Conservation (phyloP, 2,329 filamentous ascomycete species). For the Lasiodiplodia sp. region DNA sequence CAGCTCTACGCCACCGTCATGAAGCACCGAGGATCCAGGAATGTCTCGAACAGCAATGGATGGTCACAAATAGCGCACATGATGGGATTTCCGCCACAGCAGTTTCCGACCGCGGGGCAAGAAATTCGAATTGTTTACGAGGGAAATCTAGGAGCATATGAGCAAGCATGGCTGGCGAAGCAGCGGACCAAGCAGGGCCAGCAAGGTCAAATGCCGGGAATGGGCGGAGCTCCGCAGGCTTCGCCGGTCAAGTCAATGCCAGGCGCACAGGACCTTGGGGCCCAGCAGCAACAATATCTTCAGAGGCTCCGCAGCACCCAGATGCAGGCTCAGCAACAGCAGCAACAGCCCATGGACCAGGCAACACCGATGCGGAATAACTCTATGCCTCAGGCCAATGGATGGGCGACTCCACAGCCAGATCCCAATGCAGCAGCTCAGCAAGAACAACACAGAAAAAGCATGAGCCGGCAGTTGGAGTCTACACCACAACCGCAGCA, state of each 20-base stretch:
- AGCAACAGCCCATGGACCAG: constrained; percentile 21
- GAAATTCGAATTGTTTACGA: constrained; percentile 78
- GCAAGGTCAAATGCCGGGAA: constrained; percentile 48
- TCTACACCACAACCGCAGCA: constrained; percentile 43
- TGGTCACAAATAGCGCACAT: constrained; percentile 76
- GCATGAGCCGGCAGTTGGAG: constrained; percentile 46
- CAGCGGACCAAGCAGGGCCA: constrained; percentile 53
- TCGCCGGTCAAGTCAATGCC: constrained; percentile 45
- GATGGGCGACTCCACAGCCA: constrained; percentile 54
- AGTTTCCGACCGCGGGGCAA: constrained; percentile 68
- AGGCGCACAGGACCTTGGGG: constrained; percentile 56
- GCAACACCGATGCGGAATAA: constrained; percentile 27
- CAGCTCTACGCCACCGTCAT: constrained; percentile 80
- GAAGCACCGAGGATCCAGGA: constrained; percentile 79
- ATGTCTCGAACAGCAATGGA: constrained; percentile 70
- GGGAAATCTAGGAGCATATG: constrained; percentile 77
- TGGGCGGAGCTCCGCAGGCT: constrained; percentile 37
- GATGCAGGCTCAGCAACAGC: constrained; percentile 23
- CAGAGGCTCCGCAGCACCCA: constrained; percentile 26
- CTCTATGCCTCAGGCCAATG: constrained; percentile 44
- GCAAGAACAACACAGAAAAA: constrained; percentile 44
- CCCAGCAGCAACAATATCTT: constrained; percentile 47
- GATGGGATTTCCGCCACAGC: constrained; percentile 51
- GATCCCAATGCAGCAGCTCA: constrained; percentile 36
- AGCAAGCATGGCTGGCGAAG: constrained; percentile 69